Percentiles rank a stretch among this genome's conserved stretches.
Evolutionary conservation across 306 rosid species (phyloP).

Genomic region (Pyrus communis): DNA sequence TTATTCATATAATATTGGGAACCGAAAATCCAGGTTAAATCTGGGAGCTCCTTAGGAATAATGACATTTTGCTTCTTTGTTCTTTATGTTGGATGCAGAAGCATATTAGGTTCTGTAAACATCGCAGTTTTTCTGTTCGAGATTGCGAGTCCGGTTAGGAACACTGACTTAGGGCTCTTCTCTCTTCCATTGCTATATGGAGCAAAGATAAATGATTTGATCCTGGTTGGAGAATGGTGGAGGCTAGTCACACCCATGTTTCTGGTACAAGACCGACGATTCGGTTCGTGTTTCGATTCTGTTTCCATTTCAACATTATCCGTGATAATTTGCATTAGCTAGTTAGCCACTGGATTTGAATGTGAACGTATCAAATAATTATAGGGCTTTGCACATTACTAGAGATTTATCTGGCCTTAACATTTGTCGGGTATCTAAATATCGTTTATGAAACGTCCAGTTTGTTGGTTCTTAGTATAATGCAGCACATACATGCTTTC

Average conservation of each 20-base stretch:
- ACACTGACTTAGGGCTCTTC: conserved; percentile 50
- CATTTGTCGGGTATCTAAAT: no score
- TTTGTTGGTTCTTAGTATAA: background rate
- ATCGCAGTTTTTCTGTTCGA: conserved; percentile 86
- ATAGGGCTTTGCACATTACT: background rate
- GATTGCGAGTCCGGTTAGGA: conserved; percentile 81
- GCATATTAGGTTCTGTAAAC: conserved; percentile 65
- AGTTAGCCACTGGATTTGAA: background rate
- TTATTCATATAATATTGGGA: no score
- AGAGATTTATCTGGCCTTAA: no score
- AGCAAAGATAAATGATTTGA: conserved; percentile 78
- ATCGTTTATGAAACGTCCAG: background rate
- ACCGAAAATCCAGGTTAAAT: no score
- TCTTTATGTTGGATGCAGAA: conserved; percentile 47
- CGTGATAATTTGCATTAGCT: background rate
- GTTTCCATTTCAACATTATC: conserved; percentile 9
- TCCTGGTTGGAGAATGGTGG: conserved; percentile 96
- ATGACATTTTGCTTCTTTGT: conserved; percentile 5
- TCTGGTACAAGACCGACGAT: conserved; percentile 85
- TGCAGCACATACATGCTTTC: background rate
- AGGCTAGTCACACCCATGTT: conserved; percentile 97
- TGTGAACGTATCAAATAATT: background rate
- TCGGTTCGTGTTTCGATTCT: conserved; percentile 81
- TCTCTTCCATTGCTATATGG: conserved; percentile 74
- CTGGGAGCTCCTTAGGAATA: background rate